Conservation (phyloP, 768 basidiomycete genomes). For the Lactarius tabidus region DNA sequence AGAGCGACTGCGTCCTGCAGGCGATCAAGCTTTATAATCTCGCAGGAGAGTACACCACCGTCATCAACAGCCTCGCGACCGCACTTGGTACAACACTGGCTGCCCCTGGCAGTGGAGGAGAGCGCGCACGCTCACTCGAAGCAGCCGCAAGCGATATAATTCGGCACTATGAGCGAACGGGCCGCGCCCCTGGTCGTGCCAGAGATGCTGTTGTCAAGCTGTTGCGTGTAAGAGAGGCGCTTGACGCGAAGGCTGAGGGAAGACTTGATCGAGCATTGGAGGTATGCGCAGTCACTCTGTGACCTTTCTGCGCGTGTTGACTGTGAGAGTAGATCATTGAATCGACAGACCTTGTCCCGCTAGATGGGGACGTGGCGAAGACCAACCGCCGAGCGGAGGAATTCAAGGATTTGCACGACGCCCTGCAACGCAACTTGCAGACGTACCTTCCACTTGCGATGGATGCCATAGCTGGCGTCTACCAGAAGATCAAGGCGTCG, state of each 20-base stretch:
- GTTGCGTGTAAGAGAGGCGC: slow-evolving; percentile 75
- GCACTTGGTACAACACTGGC: slow-evolving; percentile 82
- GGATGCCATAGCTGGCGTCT: slow-evolving; percentile 83
- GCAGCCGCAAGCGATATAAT: slow-evolving; percentile 74
- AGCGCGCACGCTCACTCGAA: slow-evolving; percentile 66
- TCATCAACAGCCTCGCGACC: slow-evolving; percentile 81
- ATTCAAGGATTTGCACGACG: slow-evolving; percentile 82
- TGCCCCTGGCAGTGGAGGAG: slow-evolving; percentile 51
- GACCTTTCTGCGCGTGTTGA: neutral
- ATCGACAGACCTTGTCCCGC: slow-evolving; percentile 79
- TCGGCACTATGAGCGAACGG: slow-evolving; percentile 74
- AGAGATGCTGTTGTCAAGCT: slow-evolving; percentile 71
- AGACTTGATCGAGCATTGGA: slow-evolving; percentile 76
- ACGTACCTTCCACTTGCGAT: slow-evolving; percentile 85
- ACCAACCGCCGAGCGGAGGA: slow-evolving; percentile 86
- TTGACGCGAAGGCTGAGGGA: slow-evolving; percentile 68
- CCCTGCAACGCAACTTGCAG: slow-evolving; percentile 85
- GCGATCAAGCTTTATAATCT: slow-evolving; percentile 96
- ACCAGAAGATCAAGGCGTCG: slow-evolving; percentile 71
- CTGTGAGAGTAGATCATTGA: slow-evolving; percentile 67
- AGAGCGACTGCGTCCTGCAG: slow-evolving; percentile 81
- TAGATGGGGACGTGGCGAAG: slow-evolving; percentile 78
- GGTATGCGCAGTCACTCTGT: slow-evolving; percentile 44
- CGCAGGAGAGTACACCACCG: slow-evolving; percentile 85
- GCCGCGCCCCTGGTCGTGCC: slow-evolving; percentile 65